phyloP scores from a whole-genome alignment of 73 alveolate genomes.

The Symbiodinium pilosum region DNA sequence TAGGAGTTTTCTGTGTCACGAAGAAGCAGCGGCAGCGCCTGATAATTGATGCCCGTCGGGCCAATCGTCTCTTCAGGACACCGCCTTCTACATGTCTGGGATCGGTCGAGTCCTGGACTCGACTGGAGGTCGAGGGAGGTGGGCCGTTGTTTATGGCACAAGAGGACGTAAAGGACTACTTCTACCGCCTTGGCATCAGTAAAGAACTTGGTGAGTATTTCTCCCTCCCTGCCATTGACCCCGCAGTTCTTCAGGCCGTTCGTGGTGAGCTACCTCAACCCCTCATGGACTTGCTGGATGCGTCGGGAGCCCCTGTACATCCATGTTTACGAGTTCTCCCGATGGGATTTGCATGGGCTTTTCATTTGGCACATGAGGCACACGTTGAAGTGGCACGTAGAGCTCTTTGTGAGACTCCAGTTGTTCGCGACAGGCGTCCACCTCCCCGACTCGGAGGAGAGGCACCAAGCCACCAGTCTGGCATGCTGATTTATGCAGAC shows the following conservation, averaged over 20 bases:
- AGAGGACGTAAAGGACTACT: constrained; percentile 47
- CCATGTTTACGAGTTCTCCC: constrained; percentile 6
- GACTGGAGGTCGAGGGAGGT: constrained; percentile 1
- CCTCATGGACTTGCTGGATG: no score
- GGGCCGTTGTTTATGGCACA: neutral
- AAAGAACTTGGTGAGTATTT: neutral
- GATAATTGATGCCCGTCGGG: neutral
- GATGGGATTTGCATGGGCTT: constrained; percentile 9
- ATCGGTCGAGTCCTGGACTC: neutral
- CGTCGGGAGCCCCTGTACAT: no score
- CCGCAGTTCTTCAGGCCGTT: no score
- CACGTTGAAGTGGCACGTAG: neutral
- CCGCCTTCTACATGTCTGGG: constrained; percentile 38
- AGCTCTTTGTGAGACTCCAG: neutral
- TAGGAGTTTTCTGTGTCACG: constrained; percentile 18
- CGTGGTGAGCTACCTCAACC: no score
- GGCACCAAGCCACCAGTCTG: neutral
- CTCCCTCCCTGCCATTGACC: no score
- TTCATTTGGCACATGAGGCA: constrained; percentile 13
- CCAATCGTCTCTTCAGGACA: neutral
- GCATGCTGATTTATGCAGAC: constrained; percentile 13
- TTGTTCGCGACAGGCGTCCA: neutral
- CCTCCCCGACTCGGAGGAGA: neutral
- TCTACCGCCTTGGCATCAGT: constrained; percentile 10
- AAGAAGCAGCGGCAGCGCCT: constrained; percentile 25